A percentile compares a stretch with the other conserved stretches of the same genome.
Conservation (phyloP, 1,139 yeast species). For the Blastobotrys persicus region DNA sequence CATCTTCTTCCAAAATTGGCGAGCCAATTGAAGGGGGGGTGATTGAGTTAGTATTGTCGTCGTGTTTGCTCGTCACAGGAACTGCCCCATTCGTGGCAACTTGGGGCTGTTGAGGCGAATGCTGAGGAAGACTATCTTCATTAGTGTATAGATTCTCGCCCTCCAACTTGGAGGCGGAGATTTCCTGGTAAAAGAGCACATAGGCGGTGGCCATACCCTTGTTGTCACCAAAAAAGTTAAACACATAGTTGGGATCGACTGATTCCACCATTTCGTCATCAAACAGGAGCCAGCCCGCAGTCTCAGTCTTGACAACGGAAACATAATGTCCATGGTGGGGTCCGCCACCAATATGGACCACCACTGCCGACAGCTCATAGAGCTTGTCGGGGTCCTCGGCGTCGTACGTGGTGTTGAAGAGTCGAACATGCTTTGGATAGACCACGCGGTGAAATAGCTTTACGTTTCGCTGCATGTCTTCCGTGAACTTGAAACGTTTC, state of each 20-base stretch:
- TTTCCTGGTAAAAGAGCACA: conserved; percentile 67
- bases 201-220: conserved; percentile 92
- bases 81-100: conserved; percentile 10
- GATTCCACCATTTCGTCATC: conserved; percentile 95
- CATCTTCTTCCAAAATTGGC: conserved; percentile 5
- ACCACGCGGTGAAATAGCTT: conserved; percentile 83
- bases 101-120: background rate
- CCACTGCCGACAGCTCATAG: conserved; percentile 81
- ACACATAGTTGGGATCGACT: conserved; percentile 79
- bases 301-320: conserved; percentile 73
- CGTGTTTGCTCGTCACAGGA: conserved; percentile 1
- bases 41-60: conserved; percentile 6
- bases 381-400: conserved; percentile 50
- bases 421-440: conserved; percentile 70
- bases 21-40: conserved; percentile 7
- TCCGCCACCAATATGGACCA: conserved; percentile 95
- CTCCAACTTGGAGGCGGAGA: conserved; percentile 30
- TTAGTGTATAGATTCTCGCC: conserved; percentile 30
- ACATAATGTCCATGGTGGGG: conserved; percentile 98
- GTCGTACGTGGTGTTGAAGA: conserved; percentile 72
- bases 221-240: conserved; percentile 84
- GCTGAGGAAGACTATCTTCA: conserved; percentile 14
- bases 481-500: conserved; percentile 89
- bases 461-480: conserved; percentile 73
- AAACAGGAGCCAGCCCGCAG: conserved; percentile 84